phyloP scores from a whole-genome alignment of 805 yeast species.

The Blastobotrys robertii region DNA sequence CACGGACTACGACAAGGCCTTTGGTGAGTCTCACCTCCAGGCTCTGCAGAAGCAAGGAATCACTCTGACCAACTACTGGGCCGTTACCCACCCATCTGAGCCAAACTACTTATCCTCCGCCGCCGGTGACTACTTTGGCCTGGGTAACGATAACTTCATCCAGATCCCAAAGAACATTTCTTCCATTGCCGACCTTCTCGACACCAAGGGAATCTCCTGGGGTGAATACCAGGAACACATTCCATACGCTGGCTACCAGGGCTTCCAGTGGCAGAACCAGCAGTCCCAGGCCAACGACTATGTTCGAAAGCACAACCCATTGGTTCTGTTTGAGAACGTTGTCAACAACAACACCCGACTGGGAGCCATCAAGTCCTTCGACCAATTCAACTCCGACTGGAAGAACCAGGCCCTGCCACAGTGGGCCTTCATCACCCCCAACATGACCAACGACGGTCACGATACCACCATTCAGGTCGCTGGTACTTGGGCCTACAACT shows the following conservation, averaged over 20 bases:
- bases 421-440: slow-evolving; percentile 45
- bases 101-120: slow-evolving; percentile 44
- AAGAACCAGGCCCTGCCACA: slow-evolving; percentile 36
- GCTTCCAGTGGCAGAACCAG: slow-evolving; percentile 37
- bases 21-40: slow-evolving; percentile 34
- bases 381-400: slow-evolving; percentile 35
- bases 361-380: slow-evolving; percentile 39
- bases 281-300: slow-evolving; percentile 36
- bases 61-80: slow-evolving; percentile 41
- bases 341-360: slow-evolving; percentile 29
- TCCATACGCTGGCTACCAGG: slow-evolving; percentile 45
- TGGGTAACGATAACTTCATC: slow-evolving; percentile 37
- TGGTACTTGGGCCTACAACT: slow-evolving; percentile 37
- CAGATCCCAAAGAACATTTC: slow-evolving; percentile 38
- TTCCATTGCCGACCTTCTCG: slow-evolving; percentile 39
- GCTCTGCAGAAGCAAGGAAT: slow-evolving; percentile 37
- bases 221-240: slow-evolving; percentile 44
- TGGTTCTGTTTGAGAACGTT: slow-evolving; percentile 35
- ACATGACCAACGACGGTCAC: slow-evolving; percentile 46
- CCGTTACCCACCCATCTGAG: slow-evolving; percentile 44
- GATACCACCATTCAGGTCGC: slow-evolving; percentile 38
- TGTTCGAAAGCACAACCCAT: slow-evolving; percentile 45
- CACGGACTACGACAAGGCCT: slow-evolving; percentile 43
- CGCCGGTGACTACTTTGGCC: slow-evolving; percentile 43
- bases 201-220: slow-evolving; percentile 39